Conservation (phyloP, 2,329 filamentous ascomycete genomes). For the Calonectria pauciramosa region DNA sequence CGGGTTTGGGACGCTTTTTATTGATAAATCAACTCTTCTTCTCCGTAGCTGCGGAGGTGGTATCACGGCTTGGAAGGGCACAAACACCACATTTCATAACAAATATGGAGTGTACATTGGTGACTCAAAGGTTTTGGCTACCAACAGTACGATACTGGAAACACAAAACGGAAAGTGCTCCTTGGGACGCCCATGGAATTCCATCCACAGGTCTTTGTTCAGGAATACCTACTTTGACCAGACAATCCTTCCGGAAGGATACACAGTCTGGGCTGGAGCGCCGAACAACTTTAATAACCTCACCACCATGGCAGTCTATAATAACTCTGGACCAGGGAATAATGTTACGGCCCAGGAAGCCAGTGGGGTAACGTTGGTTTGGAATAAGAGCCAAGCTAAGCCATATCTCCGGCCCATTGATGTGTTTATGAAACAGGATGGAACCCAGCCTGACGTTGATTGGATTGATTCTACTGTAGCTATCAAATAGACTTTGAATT, state of each 20-base stretch:
- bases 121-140: slow-evolving; percentile 64
- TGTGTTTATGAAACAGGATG: slow-evolving; percentile 27
- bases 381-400: slow-evolving; percentile 50
- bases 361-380: slow-evolving; percentile 57
- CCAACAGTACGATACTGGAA: slow-evolving; percentile 59
- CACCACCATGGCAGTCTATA: slow-evolving; percentile 70
- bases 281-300: slow-evolving; percentile 50
- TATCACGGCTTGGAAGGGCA: slow-evolving; percentile 75
- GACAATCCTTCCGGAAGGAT: slow-evolving; percentile 65
- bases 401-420: slow-evolving; percentile 35
- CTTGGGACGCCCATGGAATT: slow-evolving; percentile 73
- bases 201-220: slow-evolving; percentile 68
- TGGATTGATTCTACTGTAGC: slow-evolving; percentile 24
- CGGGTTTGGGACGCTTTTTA: slow-evolving; percentile 74
- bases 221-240: slow-evolving; percentile 66
- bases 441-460: slow-evolving; percentile 10
- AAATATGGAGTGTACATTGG: slow-evolving; percentile 76
- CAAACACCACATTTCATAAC: slow-evolving; percentile 75
- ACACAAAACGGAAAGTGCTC: slow-evolving; percentile 61
- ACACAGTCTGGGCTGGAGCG: slow-evolving; percentile 49
- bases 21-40: slow-evolving; percentile 65
- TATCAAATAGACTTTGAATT: background rate
- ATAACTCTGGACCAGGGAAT: slow-evolving; percentile 65
- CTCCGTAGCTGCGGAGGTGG: slow-evolving; percentile 74
- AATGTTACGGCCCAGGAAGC: slow-evolving; percentile 59